Evolutionary conservation across 1,284 basidiomycete genomes (phyloP), one percentile per base, ranked within the genome.

Genomic region (Rhodotorula sp.): DNA sequence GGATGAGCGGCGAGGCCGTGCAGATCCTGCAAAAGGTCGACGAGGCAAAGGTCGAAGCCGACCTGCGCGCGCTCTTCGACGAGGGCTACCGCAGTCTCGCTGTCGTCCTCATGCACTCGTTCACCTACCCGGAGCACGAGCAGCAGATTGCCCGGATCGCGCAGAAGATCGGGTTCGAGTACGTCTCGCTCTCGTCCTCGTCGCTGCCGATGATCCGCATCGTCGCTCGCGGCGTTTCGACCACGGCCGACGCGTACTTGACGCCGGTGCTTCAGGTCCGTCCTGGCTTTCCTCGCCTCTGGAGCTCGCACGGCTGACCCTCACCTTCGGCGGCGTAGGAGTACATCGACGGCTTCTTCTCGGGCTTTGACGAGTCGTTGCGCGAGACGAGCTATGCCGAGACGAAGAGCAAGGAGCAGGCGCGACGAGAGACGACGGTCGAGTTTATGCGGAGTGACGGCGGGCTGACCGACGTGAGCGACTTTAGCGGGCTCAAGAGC

Each of bases 161-260:
- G 62, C 66, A 77, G 34, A 81, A 80, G 69, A 81, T 82, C 60
- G 69, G 74, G 23, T 70, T 69, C 59, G 45, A 73, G 70, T 91
- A 96, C 70, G 87, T 98, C 75, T 96, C 93, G 12, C 88, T 93
- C 75, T 96, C 92, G 0, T 90, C 91, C 3, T 88, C 90, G 86
- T 97, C 16, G 87, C 94, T 67, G 91, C 95, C 7, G 80, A 80
- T 56, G 79, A 81, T 83, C 77, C 79, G 80, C 72, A 91, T 97
- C 86, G 92, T 97, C 9, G 90, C 93, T 0, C 89, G 96, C 10
- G 96, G 93, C 1, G 89, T 91, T 7, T 96, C 92, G 0, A 89
- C 92, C 0, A 97, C 93, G 0, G 96, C 94, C 0, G 96, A 99
- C 78, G 96, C 96, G 3, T 99, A 99, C 49, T 84, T 71, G 61